Evolutionary conservation across 768 basidiomycete species (phyloP).

Genomic region (Tephrocybe rancida): DNA sequence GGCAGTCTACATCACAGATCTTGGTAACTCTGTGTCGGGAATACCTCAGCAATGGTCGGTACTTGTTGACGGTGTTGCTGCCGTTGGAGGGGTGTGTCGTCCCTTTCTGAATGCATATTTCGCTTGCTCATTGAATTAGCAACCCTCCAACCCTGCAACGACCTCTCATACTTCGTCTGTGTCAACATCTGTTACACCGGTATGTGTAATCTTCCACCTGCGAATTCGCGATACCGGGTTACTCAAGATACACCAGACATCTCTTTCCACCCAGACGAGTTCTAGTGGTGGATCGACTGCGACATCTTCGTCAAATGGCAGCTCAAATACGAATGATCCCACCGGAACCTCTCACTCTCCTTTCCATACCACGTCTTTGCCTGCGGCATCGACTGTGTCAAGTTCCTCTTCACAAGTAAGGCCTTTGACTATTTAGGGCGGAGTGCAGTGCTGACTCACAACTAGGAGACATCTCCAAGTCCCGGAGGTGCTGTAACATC

Average conservation of each 20-base stretch:
- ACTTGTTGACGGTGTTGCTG: constrained; percentile 9
- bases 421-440: too few species aligned
- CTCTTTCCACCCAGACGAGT: neutral
- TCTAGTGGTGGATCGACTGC: neutral
- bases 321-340: neutral
- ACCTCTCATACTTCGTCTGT: too few species aligned
- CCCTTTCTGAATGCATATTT: neutral
- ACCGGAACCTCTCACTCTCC: neutral
- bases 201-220: too few species aligned
- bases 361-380: neutral
- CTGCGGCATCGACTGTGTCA: neutral
- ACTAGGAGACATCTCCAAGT: too few species aligned
- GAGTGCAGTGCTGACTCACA: too few species aligned
- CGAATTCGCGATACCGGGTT: too few species aligned
- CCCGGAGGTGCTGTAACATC: too few species aligned
- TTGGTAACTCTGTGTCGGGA: neutral
- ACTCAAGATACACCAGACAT: neutral
- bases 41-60: constrained; percentile 11
- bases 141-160: too few species aligned
- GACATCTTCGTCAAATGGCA: neutral
- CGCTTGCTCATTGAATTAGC: neutral
- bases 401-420: neutral
- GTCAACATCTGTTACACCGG: too few species aligned
- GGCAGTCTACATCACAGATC: constrained; percentile 10
- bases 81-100: neutral